phyloP scores from a whole-genome alignment of 164 flowering plant genomes.

The Piper longum region DNA sequence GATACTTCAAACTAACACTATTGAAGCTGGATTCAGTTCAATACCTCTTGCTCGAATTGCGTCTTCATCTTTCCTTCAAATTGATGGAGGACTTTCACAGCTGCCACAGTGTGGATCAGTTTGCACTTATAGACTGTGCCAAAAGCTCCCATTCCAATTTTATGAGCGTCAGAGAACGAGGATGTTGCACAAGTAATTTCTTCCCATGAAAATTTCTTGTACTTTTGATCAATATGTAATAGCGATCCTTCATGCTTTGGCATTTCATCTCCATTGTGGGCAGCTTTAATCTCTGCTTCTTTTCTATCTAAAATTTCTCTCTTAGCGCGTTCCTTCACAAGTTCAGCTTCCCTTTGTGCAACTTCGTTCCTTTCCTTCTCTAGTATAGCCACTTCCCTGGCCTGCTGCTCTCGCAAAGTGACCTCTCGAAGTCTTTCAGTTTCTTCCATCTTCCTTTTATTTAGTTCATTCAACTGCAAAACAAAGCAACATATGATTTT shows the following conservation, averaged over 20 bases:
- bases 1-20: not conserved
- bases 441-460: slow-evolving; percentile 36
- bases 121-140: slow-evolving; percentile 72
- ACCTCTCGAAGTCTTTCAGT: slow-evolving; percentile 41
- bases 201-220: slow-evolving; percentile 58
- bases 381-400: slow-evolving; percentile 37
- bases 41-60: slow-evolving; percentile 83
- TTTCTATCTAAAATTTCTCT: slow-evolving; percentile 43
- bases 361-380: slow-evolving; percentile 49
- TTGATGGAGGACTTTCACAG: slow-evolving; percentile 70
- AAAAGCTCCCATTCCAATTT: slow-evolving; percentile 66
- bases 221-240: slow-evolving; percentile 21
- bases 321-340: slow-evolving; percentile 35
- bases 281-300: slow-evolving; percentile 48
- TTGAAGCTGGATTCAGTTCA: not conserved
- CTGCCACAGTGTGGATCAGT: slow-evolving; percentile 55
- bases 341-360: slow-evolving; percentile 41
- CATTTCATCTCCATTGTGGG: slow-evolving; percentile 40
- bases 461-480: slow-evolving; percentile 41
- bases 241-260: slow-evolving; percentile 46
- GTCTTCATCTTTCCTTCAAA: slow-evolving; percentile 26
- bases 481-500: not conserved
- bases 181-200: slow-evolving; percentile 65
- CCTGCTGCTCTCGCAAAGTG: slow-evolving; percentile 32
- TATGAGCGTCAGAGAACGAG: slow-evolving; percentile 57